phyloP scores from a whole-genome alignment of 2,329 filamentous ascomycete genomes.

The Epichloe sylvatica region DNA sequence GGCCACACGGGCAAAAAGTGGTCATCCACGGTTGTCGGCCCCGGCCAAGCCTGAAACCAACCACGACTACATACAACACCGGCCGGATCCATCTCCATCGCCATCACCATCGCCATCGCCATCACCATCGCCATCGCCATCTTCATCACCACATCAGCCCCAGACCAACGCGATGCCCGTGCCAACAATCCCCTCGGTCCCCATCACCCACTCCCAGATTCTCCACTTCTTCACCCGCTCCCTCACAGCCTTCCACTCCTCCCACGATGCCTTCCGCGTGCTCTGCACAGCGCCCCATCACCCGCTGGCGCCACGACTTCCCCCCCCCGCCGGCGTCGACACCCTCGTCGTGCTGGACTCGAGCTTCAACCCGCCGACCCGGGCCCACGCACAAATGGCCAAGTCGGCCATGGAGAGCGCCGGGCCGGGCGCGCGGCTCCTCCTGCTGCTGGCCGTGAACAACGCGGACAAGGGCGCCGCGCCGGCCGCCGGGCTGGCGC shows the following conservation, averaged over 20 bases:
- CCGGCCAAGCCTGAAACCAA: no score
- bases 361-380: constrained; percentile 54
- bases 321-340: not conserved
- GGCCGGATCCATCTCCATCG: no score
- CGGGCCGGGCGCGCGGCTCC: constrained; percentile 23
- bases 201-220: constrained; percentile 11
- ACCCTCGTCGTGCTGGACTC: constrained; percentile 48
- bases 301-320: not conserved
- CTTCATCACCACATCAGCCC: not conserved
- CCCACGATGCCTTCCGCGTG: constrained; percentile 29
- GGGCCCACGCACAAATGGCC: constrained; percentile 45
- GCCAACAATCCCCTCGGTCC: no score
- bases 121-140: no score
- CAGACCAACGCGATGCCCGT: not conserved
- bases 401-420: constrained; percentile 27
- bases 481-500: constrained; percentile 48
- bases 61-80: not conserved
- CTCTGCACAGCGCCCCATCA: constrained; percentile 22
- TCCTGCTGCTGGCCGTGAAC: constrained; percentile 47
- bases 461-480: constrained; percentile 55
- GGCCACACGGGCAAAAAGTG: no score
- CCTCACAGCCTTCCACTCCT: constrained; percentile 30
- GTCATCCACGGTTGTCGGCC: no score
- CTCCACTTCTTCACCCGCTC: constrained; percentile 29
- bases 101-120: no score